These are phyloP conservation scores for Leishmania major DNA, from an alignment of 208 protist species.

Conservation along the genomic window DNA sequence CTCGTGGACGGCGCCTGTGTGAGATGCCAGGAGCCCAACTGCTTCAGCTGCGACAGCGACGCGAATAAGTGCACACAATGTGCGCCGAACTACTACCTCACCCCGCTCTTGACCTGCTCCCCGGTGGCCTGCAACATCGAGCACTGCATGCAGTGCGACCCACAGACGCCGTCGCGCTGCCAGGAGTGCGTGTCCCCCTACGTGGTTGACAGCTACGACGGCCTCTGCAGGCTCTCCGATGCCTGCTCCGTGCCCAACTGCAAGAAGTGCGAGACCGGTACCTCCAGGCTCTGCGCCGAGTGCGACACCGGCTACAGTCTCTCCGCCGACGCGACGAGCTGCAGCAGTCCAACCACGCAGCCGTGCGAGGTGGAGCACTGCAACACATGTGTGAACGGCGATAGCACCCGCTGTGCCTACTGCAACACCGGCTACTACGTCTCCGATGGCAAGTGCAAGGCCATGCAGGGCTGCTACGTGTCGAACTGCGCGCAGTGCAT, in stretches of 20 bases:
- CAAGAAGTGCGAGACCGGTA: conserved; percentile 3
- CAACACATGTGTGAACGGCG: conserved; percentile 1
- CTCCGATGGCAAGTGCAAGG: background rate
- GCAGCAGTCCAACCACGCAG: background rate
- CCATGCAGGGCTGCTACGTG: conserved; percentile 1
- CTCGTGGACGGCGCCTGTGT: conserved; percentile 19
- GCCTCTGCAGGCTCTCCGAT: conserved; percentile 6
- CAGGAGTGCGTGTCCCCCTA: background rate
- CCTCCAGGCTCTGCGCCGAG: background rate
- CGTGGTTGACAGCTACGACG: conserved; percentile 1
- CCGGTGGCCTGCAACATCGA: conserved; percentile 8
- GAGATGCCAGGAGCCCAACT: conserved; percentile 4
- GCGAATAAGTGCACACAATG: conserved; percentile 1
- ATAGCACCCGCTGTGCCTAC: background rate
- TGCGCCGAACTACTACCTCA: conserved; percentile 8
- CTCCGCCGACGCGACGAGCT: conserved; percentile 1
- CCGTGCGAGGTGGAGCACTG: conserved; percentile 20
- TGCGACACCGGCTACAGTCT: conserved; percentile 16
- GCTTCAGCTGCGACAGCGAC: conserved; percentile 7
- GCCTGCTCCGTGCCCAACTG: conserved; percentile 11
- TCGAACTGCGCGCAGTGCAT: conserved; percentile 19
- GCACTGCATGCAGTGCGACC: conserved; percentile 8
- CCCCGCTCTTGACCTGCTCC: background rate
- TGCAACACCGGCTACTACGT: conserved; percentile 16
- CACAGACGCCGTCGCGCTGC: conserved; percentile 7